Evolutionary conservation across 176 grass and related monocot species (phyloP).

Genomic region (Cenchrus americanus): DNA sequence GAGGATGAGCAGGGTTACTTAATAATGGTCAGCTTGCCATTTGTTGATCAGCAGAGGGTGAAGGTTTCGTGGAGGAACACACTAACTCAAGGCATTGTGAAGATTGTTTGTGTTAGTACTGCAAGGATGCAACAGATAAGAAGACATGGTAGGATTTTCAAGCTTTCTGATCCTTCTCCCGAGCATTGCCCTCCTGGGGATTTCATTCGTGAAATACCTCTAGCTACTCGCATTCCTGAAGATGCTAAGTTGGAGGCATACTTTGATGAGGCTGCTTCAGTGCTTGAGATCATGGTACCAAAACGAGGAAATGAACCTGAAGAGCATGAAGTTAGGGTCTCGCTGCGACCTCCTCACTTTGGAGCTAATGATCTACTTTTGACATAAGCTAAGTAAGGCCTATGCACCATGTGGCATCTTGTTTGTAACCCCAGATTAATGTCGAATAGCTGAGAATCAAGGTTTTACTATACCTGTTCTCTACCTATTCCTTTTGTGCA

Average conservation of each 20-base stretch:
- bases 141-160: conserved; percentile 78
- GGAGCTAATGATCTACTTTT: conserved; percentile 76
- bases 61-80: conserved; percentile 97
- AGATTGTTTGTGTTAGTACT: conserved; percentile 85
- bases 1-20: conserved; percentile 88
- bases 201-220: conserved; percentile 84
- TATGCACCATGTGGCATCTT: conserved; percentile 10
- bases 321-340: conserved; percentile 95
- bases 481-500: neutral
- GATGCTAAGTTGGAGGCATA: conserved; percentile 92
- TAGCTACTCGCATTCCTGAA: conserved; percentile 87
- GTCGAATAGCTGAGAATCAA: neutral
- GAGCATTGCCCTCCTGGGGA: conserved; percentile 96
- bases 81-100: conserved; percentile 81
- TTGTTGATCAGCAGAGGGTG: conserved; percentile 89
- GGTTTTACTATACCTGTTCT: conserved; percentile 20
- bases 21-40: conserved; percentile 84
- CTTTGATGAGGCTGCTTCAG: conserved; percentile 79
- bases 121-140: conserved; percentile 62
- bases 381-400: conserved; percentile 50
- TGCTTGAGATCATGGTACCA: conserved; percentile 95
- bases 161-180: conserved; percentile 55
- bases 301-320: conserved; percentile 74
- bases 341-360: conserved; percentile 87
- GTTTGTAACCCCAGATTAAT: conserved; percentile 21